A percentile compares a stretch with the other conserved stretches of the same genome.
These are phyloP conservation scores for Colletotrichum tropicicola DNA, from an alignment of 2,329 filamentous ascomycete genomes.

Conservation along the genomic window DNA sequence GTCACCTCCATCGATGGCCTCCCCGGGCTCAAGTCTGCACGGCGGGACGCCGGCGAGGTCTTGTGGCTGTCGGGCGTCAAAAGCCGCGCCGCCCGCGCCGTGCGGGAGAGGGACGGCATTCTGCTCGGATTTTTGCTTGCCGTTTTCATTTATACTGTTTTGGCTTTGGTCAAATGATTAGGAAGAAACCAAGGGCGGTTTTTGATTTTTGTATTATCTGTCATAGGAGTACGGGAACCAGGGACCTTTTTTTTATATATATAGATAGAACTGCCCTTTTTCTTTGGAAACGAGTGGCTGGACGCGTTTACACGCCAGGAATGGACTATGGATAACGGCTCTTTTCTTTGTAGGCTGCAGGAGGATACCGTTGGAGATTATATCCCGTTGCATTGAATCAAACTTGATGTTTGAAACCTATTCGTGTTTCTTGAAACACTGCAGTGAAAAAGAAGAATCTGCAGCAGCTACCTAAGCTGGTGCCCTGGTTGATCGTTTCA, in stretches of 20 bases:
- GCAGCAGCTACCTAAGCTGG: no score
- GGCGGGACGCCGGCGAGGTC: conserved; percentile 57
- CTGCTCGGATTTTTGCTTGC: conserved; percentile 33
- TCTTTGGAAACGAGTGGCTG: background rate
- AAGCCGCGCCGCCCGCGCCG: background rate
- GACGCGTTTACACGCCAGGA: background rate
- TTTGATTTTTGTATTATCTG: background rate
- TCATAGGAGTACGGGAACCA: no score
- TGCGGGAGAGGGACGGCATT: conserved; percentile 27
- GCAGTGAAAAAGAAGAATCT: no score
- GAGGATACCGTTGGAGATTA: no score
- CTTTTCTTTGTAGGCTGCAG: no score
- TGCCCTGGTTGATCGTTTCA: no score
- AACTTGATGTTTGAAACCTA: background rate
- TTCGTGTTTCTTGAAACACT: background rate
- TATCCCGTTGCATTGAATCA: no score
- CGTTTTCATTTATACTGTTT: conserved; percentile 15
- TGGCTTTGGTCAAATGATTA: background rate
- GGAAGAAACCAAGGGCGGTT: background rate
- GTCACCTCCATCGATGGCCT: conserved; percentile 65
- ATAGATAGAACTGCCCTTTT: conserved; percentile 19
- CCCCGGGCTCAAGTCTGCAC: conserved; percentile 63
- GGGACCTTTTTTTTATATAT: background rate
- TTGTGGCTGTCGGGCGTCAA: conserved; percentile 52
- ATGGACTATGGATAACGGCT: no score